Base-by-base conservation (phyloP, 164 flowering plant species). In the Aristolochia fimbriata region DNA sequence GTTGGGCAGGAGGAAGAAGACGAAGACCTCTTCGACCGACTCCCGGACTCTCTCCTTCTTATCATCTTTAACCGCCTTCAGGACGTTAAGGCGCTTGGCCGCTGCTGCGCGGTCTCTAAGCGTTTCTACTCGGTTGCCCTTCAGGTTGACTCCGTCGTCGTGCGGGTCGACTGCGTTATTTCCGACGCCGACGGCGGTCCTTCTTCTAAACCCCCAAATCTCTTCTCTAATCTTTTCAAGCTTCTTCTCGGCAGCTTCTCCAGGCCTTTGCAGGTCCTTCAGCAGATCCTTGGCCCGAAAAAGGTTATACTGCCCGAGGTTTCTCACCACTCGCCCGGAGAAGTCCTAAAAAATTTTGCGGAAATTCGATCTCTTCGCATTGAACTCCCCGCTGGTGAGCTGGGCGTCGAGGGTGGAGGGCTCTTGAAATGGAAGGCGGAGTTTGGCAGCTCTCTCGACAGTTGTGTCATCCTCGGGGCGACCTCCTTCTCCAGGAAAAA, bases 241-340 rank as follows among this genome's bases (percentile, higher is more conserved):
- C 21, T 81, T 25, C 65, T 91, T 22, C 68, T 84, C 47, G 78
- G 83, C 22, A 74, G 80, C 33, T 70, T 90, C 64, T 73, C 78
- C 45, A 84, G 83, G 69, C 96, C 93, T 17, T 65, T 87, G 13
- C 93, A 86, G 21, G 78, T 83, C 17, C 65, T 87, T 1, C 76
- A 83, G 5, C 89, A 81, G 64, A 65, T 87, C 57, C 67, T 84
- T 6, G 78, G 80, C 10, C 72, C 83, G 1, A 80, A 73, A 59
- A 58, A 77, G 17, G 43, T 37, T 37, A 37, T 37, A 37, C 43
- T 37, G 17, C 77, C 71, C 20, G 83, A 77, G 1, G 87, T 88
- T 14, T 87, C 97, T n/a, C 94, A 86, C 51, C 92, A 88, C 74
- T 91, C 96, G 0, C 96, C 97, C 0, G 80, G 87, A 1, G 95